phyloP scores from a whole-genome alignment of 2,329 filamentous ascomycete genomes.

The Pseudogymnoascus sp. region DNA sequence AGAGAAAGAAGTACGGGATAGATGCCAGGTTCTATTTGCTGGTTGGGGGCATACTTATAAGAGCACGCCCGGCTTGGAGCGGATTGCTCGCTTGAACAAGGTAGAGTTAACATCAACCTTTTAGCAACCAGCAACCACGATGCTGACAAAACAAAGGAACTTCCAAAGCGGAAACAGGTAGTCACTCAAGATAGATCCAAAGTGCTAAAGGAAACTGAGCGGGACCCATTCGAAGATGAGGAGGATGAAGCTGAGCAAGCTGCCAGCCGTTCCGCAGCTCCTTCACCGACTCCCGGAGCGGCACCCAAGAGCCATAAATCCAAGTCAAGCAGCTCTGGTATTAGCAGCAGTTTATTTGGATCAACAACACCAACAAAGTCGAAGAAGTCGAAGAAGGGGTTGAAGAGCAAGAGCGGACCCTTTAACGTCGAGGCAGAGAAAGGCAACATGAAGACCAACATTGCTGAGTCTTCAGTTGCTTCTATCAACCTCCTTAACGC shows the following conservation, averaged over 20 bases:
- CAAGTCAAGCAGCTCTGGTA: neutral
- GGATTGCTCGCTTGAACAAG: slow-evolving; percentile 70
- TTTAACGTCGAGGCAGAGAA: slow-evolving; percentile 88
- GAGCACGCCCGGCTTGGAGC: slow-evolving; percentile 68
- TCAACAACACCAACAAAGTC: slow-evolving; percentile 28
- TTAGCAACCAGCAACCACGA: slow-evolving; percentile 11
- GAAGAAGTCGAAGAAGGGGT: slow-evolving; percentile 42
- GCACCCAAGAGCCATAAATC: slow-evolving; percentile 14
- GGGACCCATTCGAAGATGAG: slow-evolving; percentile 61
- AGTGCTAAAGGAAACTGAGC: slow-evolving; percentile 71
- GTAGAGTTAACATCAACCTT: slow-evolving; percentile 27
- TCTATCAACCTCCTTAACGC: slow-evolving; percentile 86
- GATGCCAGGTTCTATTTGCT: slow-evolving; percentile 78
- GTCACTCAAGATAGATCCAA: slow-evolving; percentile 72
- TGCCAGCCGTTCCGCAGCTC: slow-evolving; percentile 10
- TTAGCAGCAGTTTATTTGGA: neutral
- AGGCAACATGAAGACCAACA: slow-evolving; percentile 75
- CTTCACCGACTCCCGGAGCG: slow-evolving; percentile 14
- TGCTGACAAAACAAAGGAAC: slow-evolving; percentile 38
- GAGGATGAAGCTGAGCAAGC: slow-evolving; percentile 44
- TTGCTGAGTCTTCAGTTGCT: slow-evolving; percentile 82
- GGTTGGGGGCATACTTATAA: slow-evolving; percentile 83
- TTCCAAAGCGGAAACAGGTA: slow-evolving; percentile 60
- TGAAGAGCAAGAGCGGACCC: slow-evolving; percentile 51
- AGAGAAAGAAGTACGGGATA: slow-evolving; percentile 76